A percentile compares a stretch with the other conserved stretches of the same genome.
Conservation (phyloP, 1,139 yeast genomes). For the Kodamaea ohmeri region DNA sequence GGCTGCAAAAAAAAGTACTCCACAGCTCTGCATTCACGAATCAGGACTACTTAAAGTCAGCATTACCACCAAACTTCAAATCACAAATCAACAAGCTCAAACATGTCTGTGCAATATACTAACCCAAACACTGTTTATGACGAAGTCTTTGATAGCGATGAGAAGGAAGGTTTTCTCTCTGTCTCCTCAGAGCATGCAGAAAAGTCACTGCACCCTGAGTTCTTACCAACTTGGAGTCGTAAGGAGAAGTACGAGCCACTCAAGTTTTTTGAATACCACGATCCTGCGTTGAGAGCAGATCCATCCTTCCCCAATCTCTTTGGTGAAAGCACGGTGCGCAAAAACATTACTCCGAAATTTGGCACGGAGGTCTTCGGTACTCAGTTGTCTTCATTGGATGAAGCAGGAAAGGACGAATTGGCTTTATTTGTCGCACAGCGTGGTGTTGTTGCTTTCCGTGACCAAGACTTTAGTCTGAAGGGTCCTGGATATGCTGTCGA, state of each 20-base stretch:
- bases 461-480: slow-evolving; percentile 58
- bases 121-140: slow-evolving; percentile 14
- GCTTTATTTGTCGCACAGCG: slow-evolving; percentile 63
- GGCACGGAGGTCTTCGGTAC: slow-evolving; percentile 63
- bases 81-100: slow-evolving; percentile 1
- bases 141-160: slow-evolving; percentile 14
- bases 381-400: slow-evolving; percentile 52
- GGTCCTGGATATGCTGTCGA: slow-evolving; percentile 49
- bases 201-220: slow-evolving; percentile 33
- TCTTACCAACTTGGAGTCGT: slow-evolving; percentile 52
- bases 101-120: slow-evolving; percentile 10
- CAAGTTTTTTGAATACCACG: slow-evolving; percentile 47
- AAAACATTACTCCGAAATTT: slow-evolving; percentile 57
- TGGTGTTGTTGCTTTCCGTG: slow-evolving; percentile 66
- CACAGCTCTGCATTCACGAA: background rate
- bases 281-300: slow-evolving; percentile 58
- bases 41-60: too few relatives aligned
- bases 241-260: slow-evolving; percentile 43
- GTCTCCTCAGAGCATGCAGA: slow-evolving; percentile 26
- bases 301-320: slow-evolving; percentile 51
- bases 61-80: too few relatives aligned
- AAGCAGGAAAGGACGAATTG: slow-evolving; percentile 59
- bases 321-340: slow-evolving; percentile 26
- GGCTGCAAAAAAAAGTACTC: slow-evolving; percentile 9
- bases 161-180: slow-evolving; percentile 25